Conservation (phyloP, 2,329 filamentous ascomycete genomes). For the Sarocladium kiliense region DNA sequence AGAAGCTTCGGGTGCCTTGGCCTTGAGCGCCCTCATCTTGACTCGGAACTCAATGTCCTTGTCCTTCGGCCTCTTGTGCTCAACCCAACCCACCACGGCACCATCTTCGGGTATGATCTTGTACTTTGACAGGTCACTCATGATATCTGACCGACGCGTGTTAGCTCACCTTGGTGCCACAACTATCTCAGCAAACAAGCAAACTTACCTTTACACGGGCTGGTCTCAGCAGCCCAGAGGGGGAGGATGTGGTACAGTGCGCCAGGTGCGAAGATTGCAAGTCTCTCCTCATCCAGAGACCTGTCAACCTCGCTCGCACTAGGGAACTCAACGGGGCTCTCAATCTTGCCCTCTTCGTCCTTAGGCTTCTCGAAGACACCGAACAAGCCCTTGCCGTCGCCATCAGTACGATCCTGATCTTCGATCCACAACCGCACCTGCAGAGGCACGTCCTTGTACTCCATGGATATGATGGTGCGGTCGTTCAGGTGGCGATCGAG, state of each 20-base stretch:
- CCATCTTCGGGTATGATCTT: constrained; percentile 18
- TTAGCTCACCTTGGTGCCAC: background rate
- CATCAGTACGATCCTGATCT: constrained; percentile 29
- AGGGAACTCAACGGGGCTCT: constrained; percentile 27
- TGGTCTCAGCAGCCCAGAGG: constrained; percentile 41
- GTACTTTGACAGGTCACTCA: constrained; percentile 25
- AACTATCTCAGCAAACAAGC: no score
- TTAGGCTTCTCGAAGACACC: constrained; percentile 35
- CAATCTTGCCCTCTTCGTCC: constrained; percentile 33
- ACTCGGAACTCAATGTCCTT: constrained; percentile 30
- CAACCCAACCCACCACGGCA: constrained; percentile 23
- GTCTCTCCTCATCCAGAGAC: constrained; percentile 25
- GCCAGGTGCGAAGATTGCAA: constrained; percentile 48
- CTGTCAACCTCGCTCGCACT: constrained; percentile 21
- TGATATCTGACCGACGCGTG: constrained; percentile 14
- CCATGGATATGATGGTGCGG: constrained; percentile 42
- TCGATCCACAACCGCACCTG: constrained; percentile 44
- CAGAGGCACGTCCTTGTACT: constrained; percentile 36
- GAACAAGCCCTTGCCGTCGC: constrained; percentile 32
- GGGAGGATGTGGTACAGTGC: constrained; percentile 45
- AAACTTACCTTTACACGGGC: constrained; percentile 37
- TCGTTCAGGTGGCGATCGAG: constrained; percentile 46
- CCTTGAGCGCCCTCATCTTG: constrained; percentile 27
- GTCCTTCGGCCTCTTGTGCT: constrained; percentile 23
- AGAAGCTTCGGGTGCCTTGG: constrained; percentile 15